Percentiles rank a stretch among this genome's conserved stretches.
phyloP scores from a whole-genome alignment of 2,329 filamentous ascomycete species.

The Cladophialophora exuberans region DNA sequence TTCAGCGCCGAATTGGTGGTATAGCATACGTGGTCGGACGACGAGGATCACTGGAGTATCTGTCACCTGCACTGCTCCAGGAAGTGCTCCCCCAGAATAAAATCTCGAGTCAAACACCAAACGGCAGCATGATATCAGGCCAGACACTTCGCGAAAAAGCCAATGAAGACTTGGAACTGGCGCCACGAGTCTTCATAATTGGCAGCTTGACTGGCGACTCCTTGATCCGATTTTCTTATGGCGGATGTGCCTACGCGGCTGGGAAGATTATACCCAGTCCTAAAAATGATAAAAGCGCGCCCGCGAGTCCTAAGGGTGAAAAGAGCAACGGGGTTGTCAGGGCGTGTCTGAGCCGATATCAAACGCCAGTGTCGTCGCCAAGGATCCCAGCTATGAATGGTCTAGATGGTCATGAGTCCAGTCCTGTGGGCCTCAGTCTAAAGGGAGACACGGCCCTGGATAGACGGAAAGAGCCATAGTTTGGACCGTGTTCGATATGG shows the following conservation, averaged over 20 bases:
- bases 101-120: slow-evolving; percentile 18
- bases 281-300: slow-evolving; percentile 3
- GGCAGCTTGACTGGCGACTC: slow-evolving; percentile 65
- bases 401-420: slow-evolving; percentile 27
- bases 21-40: slow-evolving; percentile 61
- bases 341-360: slow-evolving; percentile 12
- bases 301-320: background rate
- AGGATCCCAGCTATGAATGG: slow-evolving; percentile 31
- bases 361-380: slow-evolving; percentile 26
- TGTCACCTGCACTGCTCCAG: slow-evolving; percentile 49
- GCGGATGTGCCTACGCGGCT: slow-evolving; percentile 61
- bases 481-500: background rate
- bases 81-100: slow-evolving; percentile 44
- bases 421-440: slow-evolving; percentile 20
- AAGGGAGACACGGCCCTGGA: slow-evolving; percentile 12
- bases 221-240: slow-evolving; percentile 62
- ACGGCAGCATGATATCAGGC: slow-evolving; percentile 49
- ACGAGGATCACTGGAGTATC: slow-evolving; percentile 58
- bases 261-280: slow-evolving; percentile 50
- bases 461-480: slow-evolving; percentile 17
- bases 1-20: slow-evolving; percentile 52
- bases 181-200: slow-evolving; percentile 57
- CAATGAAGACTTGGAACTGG: slow-evolving; percentile 56
- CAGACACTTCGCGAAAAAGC: slow-evolving; percentile 58
- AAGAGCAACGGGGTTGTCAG: slow-evolving; percentile 4